Conservation (phyloP, 1,284 basidiomycete species). For the Rhodotorula glutinis region DNA sequence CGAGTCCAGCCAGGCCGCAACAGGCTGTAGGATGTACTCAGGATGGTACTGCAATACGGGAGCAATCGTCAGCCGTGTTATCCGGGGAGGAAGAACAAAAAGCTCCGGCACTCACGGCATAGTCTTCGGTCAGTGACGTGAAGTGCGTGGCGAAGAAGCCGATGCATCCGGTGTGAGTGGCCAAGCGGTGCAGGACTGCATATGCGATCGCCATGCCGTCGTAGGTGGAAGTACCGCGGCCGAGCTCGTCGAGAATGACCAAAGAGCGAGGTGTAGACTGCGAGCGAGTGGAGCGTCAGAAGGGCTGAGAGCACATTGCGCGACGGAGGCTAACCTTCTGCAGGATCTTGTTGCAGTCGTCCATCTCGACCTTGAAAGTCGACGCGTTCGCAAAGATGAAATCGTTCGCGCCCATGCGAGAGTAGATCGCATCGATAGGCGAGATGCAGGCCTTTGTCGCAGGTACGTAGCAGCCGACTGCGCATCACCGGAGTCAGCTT, state of each 20-base stretch:
- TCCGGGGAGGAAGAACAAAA: no score
- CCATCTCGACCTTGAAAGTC: slow-evolving; percentile 94
- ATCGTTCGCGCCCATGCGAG: slow-evolving; percentile 95
- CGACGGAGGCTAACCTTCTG: slow-evolving; percentile 57
- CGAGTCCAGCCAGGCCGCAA: no score
- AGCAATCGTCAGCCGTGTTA: not conserved
- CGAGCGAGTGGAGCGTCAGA: not conserved
- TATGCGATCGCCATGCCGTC: slow-evolving; percentile 93
- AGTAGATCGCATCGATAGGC: slow-evolving; percentile 90
- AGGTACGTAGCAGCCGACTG: slow-evolving; percentile 91
- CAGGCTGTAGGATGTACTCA: slow-evolving; percentile 17
- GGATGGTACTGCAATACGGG: slow-evolving; percentile 61
- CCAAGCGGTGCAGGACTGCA: slow-evolving; percentile 87
- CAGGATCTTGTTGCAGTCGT: slow-evolving; percentile 58
- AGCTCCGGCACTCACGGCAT: slow-evolving; percentile 50
- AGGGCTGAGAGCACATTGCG: not conserved
- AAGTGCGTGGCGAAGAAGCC: slow-evolving; percentile 70
- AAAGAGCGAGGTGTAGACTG: slow-evolving; percentile 87
- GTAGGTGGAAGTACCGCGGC: slow-evolving; percentile 69
- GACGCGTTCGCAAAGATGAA: slow-evolving; percentile 94
- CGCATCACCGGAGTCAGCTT: not conserved
- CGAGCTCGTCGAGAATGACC: slow-evolving; percentile 82
- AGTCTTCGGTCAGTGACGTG: slow-evolving; percentile 80
- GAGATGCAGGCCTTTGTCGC: slow-evolving; percentile 75
- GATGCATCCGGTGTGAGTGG: slow-evolving; percentile 81